Evolutionary conservation across 2,329 filamentous ascomycete species (phyloP), one percentile per base, ranked within the genome.

Genomic region (Didymella keratinophila): DNA sequence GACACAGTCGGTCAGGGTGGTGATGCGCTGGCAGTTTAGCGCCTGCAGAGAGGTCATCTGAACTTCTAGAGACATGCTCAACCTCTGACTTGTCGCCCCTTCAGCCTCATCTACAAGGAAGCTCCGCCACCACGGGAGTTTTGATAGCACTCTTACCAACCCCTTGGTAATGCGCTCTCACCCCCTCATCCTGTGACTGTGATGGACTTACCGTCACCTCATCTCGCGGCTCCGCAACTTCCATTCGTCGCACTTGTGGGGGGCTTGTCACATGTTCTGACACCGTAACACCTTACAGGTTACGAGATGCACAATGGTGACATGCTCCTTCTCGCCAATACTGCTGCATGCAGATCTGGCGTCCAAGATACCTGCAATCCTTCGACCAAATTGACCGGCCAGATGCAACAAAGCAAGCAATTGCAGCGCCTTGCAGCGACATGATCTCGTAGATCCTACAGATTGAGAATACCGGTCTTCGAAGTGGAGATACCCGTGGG

Each of bases 11-110:
- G 72, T 73, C 65, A 73, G 70, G 64, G 66, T 67, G 64, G 67
- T 60, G 71, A 75, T 76, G 74, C 74, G 74, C 61, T 77, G 74
- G 71, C 74, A 74, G 30, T 39, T 71, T 75, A 74, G 72, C 72
- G 72, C 68, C 61, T 72, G 70, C 73, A 68, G 56, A 55, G 30
- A 59, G 65, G 73, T 76, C 74, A 75, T 76, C 74, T 76, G 74
- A 66, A 68, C 64, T 66, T 65, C 48, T 56, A 52, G 53, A 60
- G 34, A 54, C 50, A 54, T 39, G 41, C 50, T 58, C 41, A 50
- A 46, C 34, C 46, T 65, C 64, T 71, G 61, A 69, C 66, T 69
- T 67, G 65, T 64, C 69, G 63, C 63, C 60, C 65, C 66, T 68
- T 75, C 73, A 75, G 71, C 70, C 74, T 72, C 73, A 73, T 61